A percentile compares a stretch with the other conserved stretches of the same genome.
Conservation (phyloP, 169 alveolate species). For the Perkinsus marinus region DNA sequence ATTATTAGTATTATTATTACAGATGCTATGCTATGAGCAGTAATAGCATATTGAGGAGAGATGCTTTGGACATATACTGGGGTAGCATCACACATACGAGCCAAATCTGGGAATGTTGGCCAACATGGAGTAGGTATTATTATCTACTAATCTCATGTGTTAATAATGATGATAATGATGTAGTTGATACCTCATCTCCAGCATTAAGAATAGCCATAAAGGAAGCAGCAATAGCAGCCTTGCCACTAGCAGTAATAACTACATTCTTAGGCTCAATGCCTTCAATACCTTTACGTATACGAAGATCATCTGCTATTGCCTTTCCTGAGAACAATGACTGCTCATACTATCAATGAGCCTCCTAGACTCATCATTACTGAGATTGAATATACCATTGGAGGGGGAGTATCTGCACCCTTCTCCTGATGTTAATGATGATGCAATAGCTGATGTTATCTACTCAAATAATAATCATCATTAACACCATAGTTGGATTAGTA, state of each 20-base stretch:
- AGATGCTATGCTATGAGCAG: not conserved
- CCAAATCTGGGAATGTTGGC: not conserved
- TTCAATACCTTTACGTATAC: not conserved
- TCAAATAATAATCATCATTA: not conserved
- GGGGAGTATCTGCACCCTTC: not conserved
- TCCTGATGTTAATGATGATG: not conserved
- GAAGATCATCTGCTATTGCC: not conserved
- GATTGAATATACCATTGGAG: not conserved
- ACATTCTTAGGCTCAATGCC: not conserved
- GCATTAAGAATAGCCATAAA: not conserved
- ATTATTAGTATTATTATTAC: not conserved
- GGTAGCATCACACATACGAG: not conserved
- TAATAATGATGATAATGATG: not conserved
- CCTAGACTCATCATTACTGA: not conserved
- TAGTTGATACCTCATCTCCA: not conserved
- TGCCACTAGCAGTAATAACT: not conserved
- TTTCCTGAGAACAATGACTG: not conserved
- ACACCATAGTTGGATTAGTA: not conserved
- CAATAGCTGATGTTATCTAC: not conserved
- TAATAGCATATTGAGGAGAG: not conserved
- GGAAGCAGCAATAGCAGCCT: not conserved
- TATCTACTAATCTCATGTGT: not conserved
- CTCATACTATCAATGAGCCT: not conserved
- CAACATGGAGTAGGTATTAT: slow-evolving; percentile 1
- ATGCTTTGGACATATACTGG: not conserved